Percentiles rank a stretch among this genome's conserved stretches.
Evolutionary conservation across 768 basidiomycete genomes (phyloP).

Genomic region (Leccinellum albellum): DNA sequence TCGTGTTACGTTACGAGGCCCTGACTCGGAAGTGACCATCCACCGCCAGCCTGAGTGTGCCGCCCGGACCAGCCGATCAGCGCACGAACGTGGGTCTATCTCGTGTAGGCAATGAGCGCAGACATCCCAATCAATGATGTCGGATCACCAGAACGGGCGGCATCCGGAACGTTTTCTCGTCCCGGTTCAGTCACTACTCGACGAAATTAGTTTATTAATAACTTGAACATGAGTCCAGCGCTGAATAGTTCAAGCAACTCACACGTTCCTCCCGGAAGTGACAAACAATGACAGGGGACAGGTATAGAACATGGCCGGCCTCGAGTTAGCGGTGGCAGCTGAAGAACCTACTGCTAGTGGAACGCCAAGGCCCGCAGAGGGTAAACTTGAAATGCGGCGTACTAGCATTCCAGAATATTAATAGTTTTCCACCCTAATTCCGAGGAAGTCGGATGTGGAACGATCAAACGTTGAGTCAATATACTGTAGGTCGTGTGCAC

Average conservation of each 20-base stretch:
- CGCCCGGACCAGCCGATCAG: conserved; percentile 3
- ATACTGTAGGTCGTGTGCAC: neutral
- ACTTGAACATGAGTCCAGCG: neutral
- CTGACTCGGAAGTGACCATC: too few relatives aligned
- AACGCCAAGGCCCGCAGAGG: neutral
- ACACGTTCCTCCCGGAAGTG: neutral
- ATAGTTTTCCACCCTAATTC: neutral
- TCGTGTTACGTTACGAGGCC: neutral
- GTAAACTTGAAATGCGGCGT: too few relatives aligned
- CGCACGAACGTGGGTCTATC: neutral
- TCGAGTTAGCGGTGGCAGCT: neutral
- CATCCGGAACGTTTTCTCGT: conserved; percentile 1
- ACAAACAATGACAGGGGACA: neutral
- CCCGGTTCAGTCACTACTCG: neutral
- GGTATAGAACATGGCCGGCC: neutral
- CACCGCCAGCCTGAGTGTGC: too few relatives aligned
- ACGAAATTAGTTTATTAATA: neutral
- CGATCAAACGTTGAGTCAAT: neutral
- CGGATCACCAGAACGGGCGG: conserved; percentile 11
- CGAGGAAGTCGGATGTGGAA: neutral
- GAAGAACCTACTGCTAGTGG: neutral
- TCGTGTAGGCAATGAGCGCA: conserved; percentile 4
- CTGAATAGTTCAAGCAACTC: neutral
- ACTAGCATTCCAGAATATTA: too few relatives aligned
- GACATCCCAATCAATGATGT: neutral